Base-by-base conservation (phyloP, 352 stramenopile genomes). In the Plasmopara muralis region DNA sequence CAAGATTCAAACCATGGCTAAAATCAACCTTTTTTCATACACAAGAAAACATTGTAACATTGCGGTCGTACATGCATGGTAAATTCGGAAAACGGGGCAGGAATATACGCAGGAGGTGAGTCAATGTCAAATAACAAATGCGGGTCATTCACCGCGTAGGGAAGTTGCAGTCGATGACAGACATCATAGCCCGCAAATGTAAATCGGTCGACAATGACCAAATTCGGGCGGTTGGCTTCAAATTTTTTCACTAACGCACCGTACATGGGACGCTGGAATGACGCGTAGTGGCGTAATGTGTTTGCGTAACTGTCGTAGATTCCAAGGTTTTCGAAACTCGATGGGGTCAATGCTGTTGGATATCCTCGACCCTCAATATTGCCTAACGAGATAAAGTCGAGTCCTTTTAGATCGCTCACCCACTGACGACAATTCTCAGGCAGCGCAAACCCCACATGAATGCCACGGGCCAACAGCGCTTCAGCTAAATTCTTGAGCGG, bases 91-190 rank as follows among this genome's bases (percentile, higher is more conserved):
- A 92, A 91, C 0, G 83, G 83, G n/a, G 83, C 81, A 1, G 81
- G 74, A 28, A 93, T 74, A 41, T 89, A 88, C 10, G 72, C 69
- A 2, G 85, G 83, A 5, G 85, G 85, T 7, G 83, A 68, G 55
- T 95, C 85, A n/a, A 94, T 84, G 33, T 95, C 85, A 37, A 88
- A 58, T 29, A 95, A 65, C 60, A 93, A 53, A 46, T 81, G 86
- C 34, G 83, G 77, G 51, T 80, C 80, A 63, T 94, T 85, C 14
- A 95, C 72, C 34, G 91, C 68, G 58, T 84, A 91, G 10, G 85
- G 82, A n/a, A 93, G 48, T 8, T 67, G 47, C 25, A 90, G 59
- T 20, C 61, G 64, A 46, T 92, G 68, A 59, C 68, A 75, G 25
- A 59, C 77, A 45, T 90, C 82, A 44, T 91, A 70, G 30, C 78